Conservation (phyloP, 768 basidiomycete species). For the Boletus coccyginus region DNA sequence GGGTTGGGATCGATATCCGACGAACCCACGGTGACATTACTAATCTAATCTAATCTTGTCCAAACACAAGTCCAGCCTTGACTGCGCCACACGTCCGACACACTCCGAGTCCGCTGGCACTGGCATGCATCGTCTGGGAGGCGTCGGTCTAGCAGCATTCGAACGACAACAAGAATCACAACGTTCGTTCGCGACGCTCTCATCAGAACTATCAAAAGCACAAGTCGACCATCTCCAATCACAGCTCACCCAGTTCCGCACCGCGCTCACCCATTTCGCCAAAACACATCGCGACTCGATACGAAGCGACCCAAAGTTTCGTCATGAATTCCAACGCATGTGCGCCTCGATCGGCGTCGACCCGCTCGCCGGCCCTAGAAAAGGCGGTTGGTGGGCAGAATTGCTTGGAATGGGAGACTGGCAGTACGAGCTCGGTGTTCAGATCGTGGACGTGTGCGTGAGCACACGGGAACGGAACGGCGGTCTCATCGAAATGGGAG, state of each 20-base stretch:
- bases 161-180: constrained; percentile 83
- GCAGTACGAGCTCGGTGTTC: constrained; percentile 94
- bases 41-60: constrained; percentile 13
- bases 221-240: constrained; percentile 78
- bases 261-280: constrained; percentile 77
- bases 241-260: constrained; percentile 82
- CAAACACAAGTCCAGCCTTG: no score
- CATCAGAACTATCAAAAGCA: constrained; percentile 67
- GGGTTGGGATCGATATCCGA: neutral
- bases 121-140: constrained; percentile 68
- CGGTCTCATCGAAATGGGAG: constrained; percentile 85
- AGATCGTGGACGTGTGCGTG: constrained; percentile 90
- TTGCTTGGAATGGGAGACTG: constrained; percentile 87
- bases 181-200: constrained; percentile 79
- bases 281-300: constrained; percentile 82
- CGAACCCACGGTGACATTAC: neutral
- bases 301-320: constrained; percentile 77
- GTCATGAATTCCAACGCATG: constrained; percentile 94
- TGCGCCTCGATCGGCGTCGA: constrained; percentile 94
- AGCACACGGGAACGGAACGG: constrained; percentile 88
- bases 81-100: no score
- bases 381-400: constrained; percentile 92
- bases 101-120: constrained; percentile 22
- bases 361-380: constrained; percentile 81
- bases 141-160: constrained; percentile 86